A percentile compares a stretch with the other conserved stretches of the same genome.
Conservation (phyloP, 768 basidiomycete species). For the Floccularia luteovirens region DNA sequence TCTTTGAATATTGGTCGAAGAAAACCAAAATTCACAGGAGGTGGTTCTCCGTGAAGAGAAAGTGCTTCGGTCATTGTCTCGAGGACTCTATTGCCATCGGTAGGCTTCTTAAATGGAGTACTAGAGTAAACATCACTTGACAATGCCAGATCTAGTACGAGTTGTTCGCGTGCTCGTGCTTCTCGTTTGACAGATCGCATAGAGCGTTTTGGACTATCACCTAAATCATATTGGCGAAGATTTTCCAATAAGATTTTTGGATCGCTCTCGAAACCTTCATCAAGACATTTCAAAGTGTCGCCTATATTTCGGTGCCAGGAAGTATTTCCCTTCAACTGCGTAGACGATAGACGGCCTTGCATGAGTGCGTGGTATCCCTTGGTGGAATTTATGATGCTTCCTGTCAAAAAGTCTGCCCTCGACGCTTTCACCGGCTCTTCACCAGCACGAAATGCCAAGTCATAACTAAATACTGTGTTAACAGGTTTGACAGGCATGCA, state of each 20-base stretch:
- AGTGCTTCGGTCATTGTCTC: conserved; percentile 55
- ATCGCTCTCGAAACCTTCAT: conserved; percentile 26
- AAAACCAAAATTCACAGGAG: conserved; percentile 55
- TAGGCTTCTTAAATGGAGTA: conserved; percentile 23
- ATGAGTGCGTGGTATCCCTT: conserved; percentile 45
- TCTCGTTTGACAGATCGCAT: conserved; percentile 36
- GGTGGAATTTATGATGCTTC: conserved; percentile 39
- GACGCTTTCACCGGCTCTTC: conserved; percentile 33
- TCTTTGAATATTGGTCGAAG: conserved; percentile 40
- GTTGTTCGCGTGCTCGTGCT: conserved; percentile 47
- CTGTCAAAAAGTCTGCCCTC: conserved; percentile 53
- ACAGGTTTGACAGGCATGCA: neutral
- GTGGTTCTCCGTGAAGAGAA: conserved; percentile 46
- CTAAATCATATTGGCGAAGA: conserved; percentile 37
- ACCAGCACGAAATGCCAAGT: conserved; percentile 50
- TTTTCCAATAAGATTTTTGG: conserved; percentile 24
- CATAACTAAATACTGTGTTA: conserved; percentile 36
- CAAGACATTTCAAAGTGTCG: conserved; percentile 34
- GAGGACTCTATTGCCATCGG: conserved; percentile 23
- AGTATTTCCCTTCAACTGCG: conserved; percentile 29
- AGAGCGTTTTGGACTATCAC: conserved; percentile 25
- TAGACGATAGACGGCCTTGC: conserved; percentile 36
- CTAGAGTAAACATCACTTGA: conserved; percentile 51
- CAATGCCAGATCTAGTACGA: conserved; percentile 56
- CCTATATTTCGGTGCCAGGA: conserved; percentile 49